Evolutionary conservation across 1,284 basidiomycete genomes (phyloP), one percentile per base, ranked within the genome.

Genomic region (Apiotrichum sp.): DNA sequence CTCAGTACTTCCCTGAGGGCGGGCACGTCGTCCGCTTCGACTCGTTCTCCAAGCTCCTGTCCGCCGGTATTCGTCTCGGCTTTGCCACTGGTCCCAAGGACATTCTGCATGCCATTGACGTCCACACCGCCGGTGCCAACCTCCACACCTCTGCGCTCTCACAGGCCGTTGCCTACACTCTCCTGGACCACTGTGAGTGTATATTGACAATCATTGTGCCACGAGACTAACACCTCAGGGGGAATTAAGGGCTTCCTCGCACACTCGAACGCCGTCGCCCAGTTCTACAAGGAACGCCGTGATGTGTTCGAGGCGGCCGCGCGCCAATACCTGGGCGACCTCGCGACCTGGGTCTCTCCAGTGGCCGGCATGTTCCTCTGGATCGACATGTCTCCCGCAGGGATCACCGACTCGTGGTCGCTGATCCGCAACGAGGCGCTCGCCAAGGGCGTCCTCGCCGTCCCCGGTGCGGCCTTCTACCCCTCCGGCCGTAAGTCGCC

Each of bases 361-460:
- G 86, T 89, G 51, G 88, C 93, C 3, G 93, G 93, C 61, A 88
- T 92, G 87, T 92, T 93, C 77, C 83, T 89, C 68, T 93, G 89
- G 89, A 87, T 68, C 58, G 83, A 79, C 55, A 59, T 74, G 51
- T 71, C 58, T 13, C 72, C 65, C 11, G 54, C 66, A 2, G 73
- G 71, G 7, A 68, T 76, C 44, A 56, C 59, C 14, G 91, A 97
- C 73, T 89, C 88, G 3, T 84, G 83, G 64, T 76, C 80, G n/a
- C 68, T 96, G 48, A 89, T 97, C 65, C 79, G 82, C 52, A 86
- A 83, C 13, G 86, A 86, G 64, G 92, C 92, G 2, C 80, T 88
- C 50, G 83, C 84, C 55, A 84, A 84, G 50, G 90, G 90, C 29
- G 88, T 98, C 3, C 81, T 98, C 22, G 91, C 89, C 9, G 82